Evolutionary conservation across 2,329 filamentous ascomycete species (phyloP).

Genomic region (Myriosclerotinia duriaeana): DNA sequence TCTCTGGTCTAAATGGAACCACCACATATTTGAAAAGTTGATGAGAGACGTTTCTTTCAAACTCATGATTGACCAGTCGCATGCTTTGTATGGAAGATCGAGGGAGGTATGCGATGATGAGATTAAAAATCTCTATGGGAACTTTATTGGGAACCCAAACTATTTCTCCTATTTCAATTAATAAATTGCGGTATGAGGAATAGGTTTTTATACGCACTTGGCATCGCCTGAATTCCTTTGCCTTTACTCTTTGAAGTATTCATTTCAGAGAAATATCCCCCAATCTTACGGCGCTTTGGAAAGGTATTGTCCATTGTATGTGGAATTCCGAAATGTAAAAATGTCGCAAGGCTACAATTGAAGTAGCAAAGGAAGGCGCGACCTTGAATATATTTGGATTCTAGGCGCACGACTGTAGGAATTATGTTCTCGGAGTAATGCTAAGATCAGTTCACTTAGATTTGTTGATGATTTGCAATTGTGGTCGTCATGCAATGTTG

Average conservation of each 20-base stretch:
- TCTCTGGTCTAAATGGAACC: constrained; percentile 63
- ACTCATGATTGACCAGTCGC: constrained; percentile 60
- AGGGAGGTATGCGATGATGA: constrained; percentile 55
- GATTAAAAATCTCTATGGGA: constrained; percentile 62
- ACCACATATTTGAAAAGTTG: constrained; percentile 63
- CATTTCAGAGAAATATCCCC: constrained; percentile 22
- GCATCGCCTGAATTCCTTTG: not conserved
- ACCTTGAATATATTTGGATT: not conserved
- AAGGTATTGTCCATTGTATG: constrained; percentile 23
- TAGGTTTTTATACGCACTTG: not conserved
- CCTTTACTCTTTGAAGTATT: constrained; percentile 22
- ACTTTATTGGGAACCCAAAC: constrained; percentile 46
- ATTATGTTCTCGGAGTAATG: not conserved
- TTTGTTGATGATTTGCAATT: not conserved
- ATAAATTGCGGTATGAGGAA: not conserved
- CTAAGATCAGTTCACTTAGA: not conserved
- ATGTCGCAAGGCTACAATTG: not conserved
- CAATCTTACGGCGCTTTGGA: constrained; percentile 35
- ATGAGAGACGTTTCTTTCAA: constrained; percentile 57
- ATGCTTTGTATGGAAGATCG: constrained; percentile 59
- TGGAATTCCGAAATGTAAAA: too few species aligned
- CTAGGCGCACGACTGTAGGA: not conserved
- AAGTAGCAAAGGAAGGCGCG: not conserved
- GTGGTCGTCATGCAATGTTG: not conserved
- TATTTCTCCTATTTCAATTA: constrained; percentile 22